Conservation (phyloP, 805 yeast genomes). For the Isabelozyma pseudorhagii region DNA sequence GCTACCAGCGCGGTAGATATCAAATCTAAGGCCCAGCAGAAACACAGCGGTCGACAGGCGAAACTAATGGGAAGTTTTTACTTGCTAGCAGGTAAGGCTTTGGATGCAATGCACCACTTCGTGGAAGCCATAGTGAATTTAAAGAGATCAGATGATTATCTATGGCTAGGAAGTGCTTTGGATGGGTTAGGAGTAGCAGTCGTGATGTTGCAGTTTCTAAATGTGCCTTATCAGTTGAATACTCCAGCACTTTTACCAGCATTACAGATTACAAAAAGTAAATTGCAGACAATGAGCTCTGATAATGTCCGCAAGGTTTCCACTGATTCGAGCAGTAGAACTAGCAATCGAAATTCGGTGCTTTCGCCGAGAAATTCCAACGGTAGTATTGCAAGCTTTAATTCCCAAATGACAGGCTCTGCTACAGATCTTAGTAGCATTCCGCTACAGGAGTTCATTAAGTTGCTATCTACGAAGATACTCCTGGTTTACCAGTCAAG, state of each 20-base stretch:
- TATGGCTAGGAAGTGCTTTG: slow-evolving; percentile 89
- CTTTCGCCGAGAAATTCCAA: slow-evolving; percentile 34
- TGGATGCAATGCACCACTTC: slow-evolving; percentile 68
- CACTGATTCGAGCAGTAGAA: slow-evolving; percentile 13
- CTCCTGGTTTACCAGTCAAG: slow-evolving; percentile 40
- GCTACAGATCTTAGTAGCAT: slow-evolving; percentile 23
- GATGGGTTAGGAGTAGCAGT: slow-evolving; percentile 75
- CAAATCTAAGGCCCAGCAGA: slow-evolving; percentile 33
- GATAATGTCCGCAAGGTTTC: slow-evolving; percentile 49
- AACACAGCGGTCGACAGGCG: slow-evolving; percentile 67
- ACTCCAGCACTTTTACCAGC: slow-evolving; percentile 29
- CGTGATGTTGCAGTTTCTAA: slow-evolving; percentile 56
- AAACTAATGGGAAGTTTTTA: slow-evolving; percentile 76
- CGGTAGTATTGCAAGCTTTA: slow-evolving; percentile 21
- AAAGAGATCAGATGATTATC: slow-evolving; percentile 62
- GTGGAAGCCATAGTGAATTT: slow-evolving; percentile 67
- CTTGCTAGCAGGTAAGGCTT: slow-evolving; percentile 74
- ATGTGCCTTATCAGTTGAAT: slow-evolving; percentile 49
- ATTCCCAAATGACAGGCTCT: slow-evolving; percentile 25
- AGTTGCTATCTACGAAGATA: slow-evolving; percentile 23
- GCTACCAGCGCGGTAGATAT: slow-evolving; percentile 13
- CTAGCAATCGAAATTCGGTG: slow-evolving; percentile 2
- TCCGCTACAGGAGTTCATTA: slow-evolving; percentile 31
- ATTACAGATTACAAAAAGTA: slow-evolving; percentile 29
- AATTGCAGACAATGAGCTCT: slow-evolving; percentile 13